Evolutionary conservation across 768 basidiomycete species (phyloP).

Genomic region (Cytidiella melzeri): DNA sequence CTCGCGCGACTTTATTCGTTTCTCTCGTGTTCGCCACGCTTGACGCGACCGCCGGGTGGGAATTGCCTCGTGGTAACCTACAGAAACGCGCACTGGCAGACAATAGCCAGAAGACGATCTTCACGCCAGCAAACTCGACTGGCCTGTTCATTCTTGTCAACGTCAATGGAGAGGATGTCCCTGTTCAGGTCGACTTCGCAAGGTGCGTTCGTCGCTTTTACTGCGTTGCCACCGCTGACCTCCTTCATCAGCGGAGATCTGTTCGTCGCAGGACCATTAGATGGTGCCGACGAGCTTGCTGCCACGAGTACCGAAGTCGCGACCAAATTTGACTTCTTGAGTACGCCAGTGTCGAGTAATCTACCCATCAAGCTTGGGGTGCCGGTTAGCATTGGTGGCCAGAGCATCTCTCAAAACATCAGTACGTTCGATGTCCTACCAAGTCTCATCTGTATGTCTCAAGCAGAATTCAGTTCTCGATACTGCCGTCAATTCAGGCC

Average conservation of each 20-base stretch:
- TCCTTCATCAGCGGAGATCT: constrained; percentile 4
- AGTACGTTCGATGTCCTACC: background rate
- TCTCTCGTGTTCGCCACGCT: background rate
- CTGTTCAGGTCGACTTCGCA: constrained; percentile 6
- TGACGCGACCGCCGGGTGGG: background rate
- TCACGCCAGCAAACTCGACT: background rate
- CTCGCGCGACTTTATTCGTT: background rate
- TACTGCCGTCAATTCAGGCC: background rate
- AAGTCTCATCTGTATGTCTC: background rate
- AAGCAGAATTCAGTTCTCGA: background rate
- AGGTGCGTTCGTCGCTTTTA: constrained; percentile 4
- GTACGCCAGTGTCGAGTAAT: background rate
- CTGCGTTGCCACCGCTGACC: background rate
- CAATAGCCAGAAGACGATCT: constrained; percentile 1
- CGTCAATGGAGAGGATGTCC: constrained; percentile 3
- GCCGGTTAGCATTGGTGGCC: background rate
- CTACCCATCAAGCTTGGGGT: background rate
- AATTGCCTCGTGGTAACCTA: background rate
- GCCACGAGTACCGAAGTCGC: background rate
- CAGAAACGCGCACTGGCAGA: background rate
- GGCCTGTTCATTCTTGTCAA: constrained; percentile 6
- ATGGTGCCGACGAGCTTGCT: background rate
- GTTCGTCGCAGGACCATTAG: constrained; percentile 5
- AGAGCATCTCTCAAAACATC: background rate
- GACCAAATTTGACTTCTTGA: background rate